These are phyloP conservation scores for Arthrobotrys sinensis DNA, from an alignment of 2,329 filamentous ascomycete genomes.

Conservation along the genomic window DNA sequence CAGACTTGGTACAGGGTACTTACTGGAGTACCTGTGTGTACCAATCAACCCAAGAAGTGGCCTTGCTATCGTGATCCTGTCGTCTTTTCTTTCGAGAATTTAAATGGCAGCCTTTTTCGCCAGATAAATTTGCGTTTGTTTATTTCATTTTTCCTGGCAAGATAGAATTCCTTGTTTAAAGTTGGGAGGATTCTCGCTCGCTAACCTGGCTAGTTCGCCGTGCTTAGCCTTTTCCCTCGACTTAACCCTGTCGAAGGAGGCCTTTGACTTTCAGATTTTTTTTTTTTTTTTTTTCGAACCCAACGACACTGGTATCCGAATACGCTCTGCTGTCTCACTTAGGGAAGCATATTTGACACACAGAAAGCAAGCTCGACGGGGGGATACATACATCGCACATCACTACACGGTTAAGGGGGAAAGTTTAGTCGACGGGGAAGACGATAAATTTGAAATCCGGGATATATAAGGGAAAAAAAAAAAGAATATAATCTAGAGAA, in stretches of 20 bases:
- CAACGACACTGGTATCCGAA: conserved; percentile 38
- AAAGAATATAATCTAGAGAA: neutral
- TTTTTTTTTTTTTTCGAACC: conserved; percentile 10
- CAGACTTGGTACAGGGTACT: conserved; percentile 48
- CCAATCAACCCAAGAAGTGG: conserved; percentile 32
- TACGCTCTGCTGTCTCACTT: conserved; percentile 46
- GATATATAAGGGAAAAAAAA: neutral
- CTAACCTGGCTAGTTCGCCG: conserved; percentile 43
- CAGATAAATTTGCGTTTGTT: conserved; percentile 5
- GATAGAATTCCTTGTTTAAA: conserved; percentile 46
- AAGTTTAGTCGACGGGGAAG: neutral
- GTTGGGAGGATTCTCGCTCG: conserved; percentile 46
- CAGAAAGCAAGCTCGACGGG: conserved; percentile 27
- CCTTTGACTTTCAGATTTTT: conserved; percentile 24
- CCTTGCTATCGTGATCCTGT: conserved; percentile 53
- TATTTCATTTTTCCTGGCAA: neutral
- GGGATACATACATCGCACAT: neutral
- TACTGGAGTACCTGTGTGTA: conserved; percentile 11
- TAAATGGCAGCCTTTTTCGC: conserved; percentile 47
- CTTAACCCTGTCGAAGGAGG: conserved; percentile 40
- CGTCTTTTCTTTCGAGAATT: conserved; percentile 25
- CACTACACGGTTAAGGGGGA: conserved; percentile 6
- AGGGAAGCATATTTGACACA: conserved; percentile 29
- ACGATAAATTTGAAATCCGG: conserved; percentile 15
- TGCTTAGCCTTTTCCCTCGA: conserved; percentile 44